These are phyloP conservation scores for Pyrenochaeta sp. DNA, from an alignment of 2,329 filamentous ascomycete genomes.

Conservation along the genomic window DNA sequence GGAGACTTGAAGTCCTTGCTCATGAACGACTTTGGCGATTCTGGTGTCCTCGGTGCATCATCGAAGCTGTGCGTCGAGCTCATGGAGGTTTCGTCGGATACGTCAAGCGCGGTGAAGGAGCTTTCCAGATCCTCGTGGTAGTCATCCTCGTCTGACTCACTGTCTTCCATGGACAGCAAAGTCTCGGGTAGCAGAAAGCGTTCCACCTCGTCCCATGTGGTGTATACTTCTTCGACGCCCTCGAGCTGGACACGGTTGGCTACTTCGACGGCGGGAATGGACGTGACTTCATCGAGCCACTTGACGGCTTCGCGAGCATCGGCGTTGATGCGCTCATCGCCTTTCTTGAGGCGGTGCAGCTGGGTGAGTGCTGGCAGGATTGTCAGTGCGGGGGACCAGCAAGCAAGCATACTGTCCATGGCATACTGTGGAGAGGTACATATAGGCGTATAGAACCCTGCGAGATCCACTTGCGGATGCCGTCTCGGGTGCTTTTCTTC, in stretches of 20 bases:
- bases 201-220: slow-evolving; percentile 61
- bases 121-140: slow-evolving; percentile 49
- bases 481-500: slow-evolving; percentile 61
- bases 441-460: slow-evolving; percentile 60
- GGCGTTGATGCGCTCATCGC: slow-evolving; percentile 52
- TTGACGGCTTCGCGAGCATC: slow-evolving; percentile 59
- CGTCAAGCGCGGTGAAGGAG: slow-evolving; percentile 47
- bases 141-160: slow-evolving; percentile 48
- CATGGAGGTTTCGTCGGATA: slow-evolving; percentile 50
- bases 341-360: slow-evolving; percentile 55
- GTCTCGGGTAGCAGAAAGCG: slow-evolving; percentile 58
- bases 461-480: slow-evolving; percentile 61
- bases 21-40: slow-evolving; percentile 52
- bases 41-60: slow-evolving; percentile 48
- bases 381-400: slow-evolving; percentile 26
- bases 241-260: slow-evolving; percentile 55
- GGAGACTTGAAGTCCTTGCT: slow-evolving; percentile 22
- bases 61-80: slow-evolving; percentile 55
- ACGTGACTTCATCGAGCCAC: slow-evolving; percentile 63
- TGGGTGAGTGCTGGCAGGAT: slow-evolving; percentile 53
- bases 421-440: slow-evolving; percentile 61
- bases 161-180: slow-evolving; percentile 58
- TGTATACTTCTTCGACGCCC: slow-evolving; percentile 57
- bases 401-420: slow-evolving; percentile 4
- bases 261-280: slow-evolving; percentile 48